A percentile compares a stretch with the other conserved stretches of the same genome.
These are phyloP conservation scores for Acacia pycnantha DNA, from an alignment of 331 rosid genomes.

Conservation along the genomic window DNA sequence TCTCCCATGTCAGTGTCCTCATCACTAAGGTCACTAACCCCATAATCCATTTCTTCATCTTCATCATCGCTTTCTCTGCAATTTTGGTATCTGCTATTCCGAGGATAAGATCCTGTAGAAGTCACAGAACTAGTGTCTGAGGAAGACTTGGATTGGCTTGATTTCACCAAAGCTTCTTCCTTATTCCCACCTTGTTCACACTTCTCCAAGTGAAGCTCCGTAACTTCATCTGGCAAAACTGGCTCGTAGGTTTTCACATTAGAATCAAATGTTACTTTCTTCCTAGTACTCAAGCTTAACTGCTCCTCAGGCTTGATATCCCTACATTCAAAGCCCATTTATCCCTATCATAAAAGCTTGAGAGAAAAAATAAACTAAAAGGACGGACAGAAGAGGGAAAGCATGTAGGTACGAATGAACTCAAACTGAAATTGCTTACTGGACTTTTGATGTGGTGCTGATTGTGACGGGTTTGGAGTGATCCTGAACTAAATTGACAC, in stretches of 20 bases:
- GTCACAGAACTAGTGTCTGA: slow-evolving; percentile 61
- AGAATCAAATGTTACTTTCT: slow-evolving; percentile 83
- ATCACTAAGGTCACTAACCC: slow-evolving; percentile 57
- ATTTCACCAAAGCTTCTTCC: slow-evolving; percentile 33
- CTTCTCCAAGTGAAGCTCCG: slow-evolving; percentile 25
- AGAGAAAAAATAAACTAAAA: not conserved
- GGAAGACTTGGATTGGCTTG: slow-evolving; percentile 49
- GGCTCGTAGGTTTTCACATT: slow-evolving; percentile 76
- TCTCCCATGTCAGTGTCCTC: slow-evolving; percentile 37
- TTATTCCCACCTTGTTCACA: slow-evolving; percentile 37
- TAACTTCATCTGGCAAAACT: slow-evolving; percentile 41
- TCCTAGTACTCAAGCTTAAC: slow-evolving; percentile 47
- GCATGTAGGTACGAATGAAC: not conserved
- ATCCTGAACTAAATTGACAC: slow-evolving; percentile 31
- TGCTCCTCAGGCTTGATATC: slow-evolving; percentile 45
- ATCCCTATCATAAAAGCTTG: not conserved
- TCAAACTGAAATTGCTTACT: slow-evolving; percentile 41
- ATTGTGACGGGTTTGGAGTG: slow-evolving; percentile 21
- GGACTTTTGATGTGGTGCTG: slow-evolving; percentile 37
- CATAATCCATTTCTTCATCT: slow-evolving; percentile 45
- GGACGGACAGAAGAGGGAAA: not conserved
- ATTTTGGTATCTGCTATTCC: slow-evolving; percentile 74
- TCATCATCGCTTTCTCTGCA: slow-evolving; percentile 86
- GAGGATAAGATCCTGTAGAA: slow-evolving; percentile 63
- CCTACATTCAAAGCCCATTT: slow-evolving; percentile 39